Conservation (phyloP, 2,329 filamentous ascomycete species). For the Davidsoniella virescens region DNA sequence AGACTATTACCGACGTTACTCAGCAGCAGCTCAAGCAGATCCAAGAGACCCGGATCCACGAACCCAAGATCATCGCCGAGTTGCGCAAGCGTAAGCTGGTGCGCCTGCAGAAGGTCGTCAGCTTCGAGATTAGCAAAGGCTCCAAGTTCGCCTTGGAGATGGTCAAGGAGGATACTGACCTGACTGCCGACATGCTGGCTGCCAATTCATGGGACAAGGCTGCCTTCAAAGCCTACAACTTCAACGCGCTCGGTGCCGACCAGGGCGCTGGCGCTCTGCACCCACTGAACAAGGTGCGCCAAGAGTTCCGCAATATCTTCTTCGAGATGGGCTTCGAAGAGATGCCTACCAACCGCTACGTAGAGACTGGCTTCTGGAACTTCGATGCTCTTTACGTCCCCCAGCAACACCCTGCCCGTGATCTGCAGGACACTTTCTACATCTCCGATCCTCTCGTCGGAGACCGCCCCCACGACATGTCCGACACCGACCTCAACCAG, state of each 20-base stretch:
- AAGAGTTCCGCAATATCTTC: constrained; percentile 95
- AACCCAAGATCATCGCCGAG: constrained; percentile 63
- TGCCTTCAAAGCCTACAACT: constrained; percentile 63
- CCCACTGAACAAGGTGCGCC: constrained; percentile 81
- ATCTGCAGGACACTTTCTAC: constrained; percentile 97
- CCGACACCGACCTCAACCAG: constrained; percentile 35
- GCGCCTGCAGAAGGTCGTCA: constrained; percentile 66
- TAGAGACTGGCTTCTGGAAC: constrained; percentile 98
- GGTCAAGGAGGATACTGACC: constrained; percentile 81
- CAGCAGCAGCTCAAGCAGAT: constrained; percentile 60
- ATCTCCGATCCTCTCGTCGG: constrained; percentile 74
- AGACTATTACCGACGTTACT: constrained; percentile 67
- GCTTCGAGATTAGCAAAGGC: constrained; percentile 72
- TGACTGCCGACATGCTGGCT: constrained; percentile 83
- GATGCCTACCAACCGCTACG: constrained; percentile 87
- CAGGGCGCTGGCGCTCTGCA: constrained; percentile 46
- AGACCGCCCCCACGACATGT: constrained; percentile 45
- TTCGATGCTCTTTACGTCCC: constrained; percentile 94
- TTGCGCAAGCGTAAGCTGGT: constrained; percentile 87
- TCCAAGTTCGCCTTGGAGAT: constrained; percentile 79
- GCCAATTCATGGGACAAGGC: constrained; percentile 84
- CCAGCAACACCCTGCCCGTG: constrained; percentile 92
- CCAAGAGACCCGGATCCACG: constrained; percentile 51
- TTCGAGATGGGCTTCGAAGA: constrained; percentile 98
- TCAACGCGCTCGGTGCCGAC: constrained; percentile 53